Conservation (phyloP, 352 stramenopile species). For the Globisporangium perplexum region DNA sequence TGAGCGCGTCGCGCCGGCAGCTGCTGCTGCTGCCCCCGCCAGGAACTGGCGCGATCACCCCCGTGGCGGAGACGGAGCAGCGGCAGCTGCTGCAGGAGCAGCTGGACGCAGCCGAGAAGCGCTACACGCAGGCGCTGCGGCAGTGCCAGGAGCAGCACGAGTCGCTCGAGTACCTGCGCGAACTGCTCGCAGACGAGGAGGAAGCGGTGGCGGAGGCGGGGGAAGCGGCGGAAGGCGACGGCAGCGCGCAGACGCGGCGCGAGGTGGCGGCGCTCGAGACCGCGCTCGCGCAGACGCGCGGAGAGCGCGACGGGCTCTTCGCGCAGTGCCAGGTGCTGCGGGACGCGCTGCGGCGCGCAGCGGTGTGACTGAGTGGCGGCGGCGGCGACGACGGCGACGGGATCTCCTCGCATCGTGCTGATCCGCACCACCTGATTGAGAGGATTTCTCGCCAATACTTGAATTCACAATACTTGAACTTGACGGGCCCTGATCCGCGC, state of each 20-base stretch:
- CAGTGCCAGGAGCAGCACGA: conserved; percentile 62
- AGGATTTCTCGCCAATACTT: too few species aligned
- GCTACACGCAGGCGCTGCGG: conserved; percentile 65
- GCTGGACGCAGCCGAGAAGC: conserved; percentile 62
- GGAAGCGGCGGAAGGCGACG: neutral
- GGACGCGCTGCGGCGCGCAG: conserved; percentile 32
- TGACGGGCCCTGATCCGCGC: neutral
- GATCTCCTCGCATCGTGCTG: too few species aligned
- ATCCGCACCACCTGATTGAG: too few species aligned
- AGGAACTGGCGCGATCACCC: neutral
- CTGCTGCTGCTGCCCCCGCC: neutral
- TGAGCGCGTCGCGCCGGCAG: neutral
- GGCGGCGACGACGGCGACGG: too few species aligned
- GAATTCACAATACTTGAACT: too few species aligned
- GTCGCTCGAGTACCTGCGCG: conserved; percentile 51
- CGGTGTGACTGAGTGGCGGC: neutral
- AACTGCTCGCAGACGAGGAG: conserved; percentile 49
- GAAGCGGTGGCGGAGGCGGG: conserved; percentile 12
- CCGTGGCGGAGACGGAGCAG: neutral
- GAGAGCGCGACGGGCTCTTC: conserved; percentile 62
- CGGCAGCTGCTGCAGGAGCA: conserved; percentile 46
- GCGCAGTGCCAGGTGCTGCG: conserved; percentile 51
- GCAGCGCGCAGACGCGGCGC: conserved; percentile 9
- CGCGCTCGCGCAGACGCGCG: conserved; percentile 26
- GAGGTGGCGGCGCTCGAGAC: conserved; percentile 23